phyloP scores from a whole-genome alignment of 1,139 yeast genomes.

The Debaryomyces fabryi region DNA sequence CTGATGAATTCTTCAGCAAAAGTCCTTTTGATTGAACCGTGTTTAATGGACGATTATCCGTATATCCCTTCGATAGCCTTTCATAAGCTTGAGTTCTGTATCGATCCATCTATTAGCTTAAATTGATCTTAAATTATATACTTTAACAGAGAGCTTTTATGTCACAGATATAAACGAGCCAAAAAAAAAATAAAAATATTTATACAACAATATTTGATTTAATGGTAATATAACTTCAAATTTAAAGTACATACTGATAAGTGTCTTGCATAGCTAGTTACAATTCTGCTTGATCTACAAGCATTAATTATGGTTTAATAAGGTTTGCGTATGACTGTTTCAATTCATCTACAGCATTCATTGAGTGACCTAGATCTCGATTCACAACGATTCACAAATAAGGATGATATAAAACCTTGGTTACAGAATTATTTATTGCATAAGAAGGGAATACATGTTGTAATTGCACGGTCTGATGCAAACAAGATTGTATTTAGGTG shows the following conservation, averaged over 20 bases:
- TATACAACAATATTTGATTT: neutral
- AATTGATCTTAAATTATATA: neutral
- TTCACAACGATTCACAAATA: conserved; percentile 19
- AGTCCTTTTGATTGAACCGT: neutral
- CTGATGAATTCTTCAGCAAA: neutral
- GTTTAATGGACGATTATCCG: neutral
- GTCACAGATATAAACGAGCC: conserved; percentile 3
- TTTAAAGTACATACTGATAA: neutral
- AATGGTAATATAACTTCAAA: neutral
- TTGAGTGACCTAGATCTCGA: conserved; percentile 20
- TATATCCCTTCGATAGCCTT: neutral
- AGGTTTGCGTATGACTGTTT: neutral
- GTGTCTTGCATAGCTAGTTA: neutral
- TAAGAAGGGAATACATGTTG: conserved; percentile 59
- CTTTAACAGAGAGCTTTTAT: neutral
- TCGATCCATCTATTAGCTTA: neutral
- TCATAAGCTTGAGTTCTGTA: neutral
- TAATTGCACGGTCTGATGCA: conserved; percentile 70
- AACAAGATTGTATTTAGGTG: conserved; percentile 72
- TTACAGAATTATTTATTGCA: conserved; percentile 48
- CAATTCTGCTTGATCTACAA: neutral
- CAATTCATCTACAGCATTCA: conserved; percentile 10
- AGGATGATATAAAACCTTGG: conserved; percentile 68
- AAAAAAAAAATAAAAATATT: neutral
- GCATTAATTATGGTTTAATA: neutral